Evolutionary conservation across 257 asterid genomes (phyloP).

Genomic region (Linaria vulgaris): DNA sequence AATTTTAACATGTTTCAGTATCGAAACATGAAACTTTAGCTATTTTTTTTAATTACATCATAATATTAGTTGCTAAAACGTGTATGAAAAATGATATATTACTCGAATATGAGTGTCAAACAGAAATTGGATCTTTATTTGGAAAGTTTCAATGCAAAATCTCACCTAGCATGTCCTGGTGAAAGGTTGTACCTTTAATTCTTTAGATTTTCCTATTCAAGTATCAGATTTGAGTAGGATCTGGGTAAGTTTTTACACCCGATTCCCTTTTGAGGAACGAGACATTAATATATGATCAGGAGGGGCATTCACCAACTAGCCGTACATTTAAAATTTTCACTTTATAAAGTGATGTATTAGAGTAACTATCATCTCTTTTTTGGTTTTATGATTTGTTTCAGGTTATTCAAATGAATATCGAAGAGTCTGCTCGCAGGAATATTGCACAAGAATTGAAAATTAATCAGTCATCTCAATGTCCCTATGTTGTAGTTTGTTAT

Average conservation of each 20-base stretch:
- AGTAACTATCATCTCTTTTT: not conserved
- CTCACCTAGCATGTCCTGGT: no score
- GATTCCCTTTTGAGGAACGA: conserved; percentile 1
- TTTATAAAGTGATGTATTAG: not conserved
- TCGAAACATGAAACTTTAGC: no score
- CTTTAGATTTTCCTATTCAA: not conserved
- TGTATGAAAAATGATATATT: not conserved
- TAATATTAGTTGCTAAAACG: no score
- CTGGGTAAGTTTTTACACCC: not conserved
- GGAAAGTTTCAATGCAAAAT: not conserved
- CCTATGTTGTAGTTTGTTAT: conserved; percentile 77
- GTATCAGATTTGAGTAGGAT: not conserved
- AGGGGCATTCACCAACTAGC: not conserved
- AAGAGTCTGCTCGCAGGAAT: conserved; percentile 53
- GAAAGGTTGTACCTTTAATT: no score
- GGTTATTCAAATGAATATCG: conserved; percentile 99
- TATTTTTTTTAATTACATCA: no score
- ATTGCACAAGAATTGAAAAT: conserved; percentile 96
- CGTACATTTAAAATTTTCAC: not conserved
- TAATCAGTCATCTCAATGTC: conserved; percentile 95
- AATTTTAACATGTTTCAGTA: not conserved
- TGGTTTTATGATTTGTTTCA: conserved; percentile 29
- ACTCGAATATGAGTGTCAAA: not conserved
- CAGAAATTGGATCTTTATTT: not conserved
- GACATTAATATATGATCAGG: conserved; percentile 1